phyloP scores from a whole-genome alignment of 768 basidiomycete species.

The Candolleomyces eurysporus region DNA sequence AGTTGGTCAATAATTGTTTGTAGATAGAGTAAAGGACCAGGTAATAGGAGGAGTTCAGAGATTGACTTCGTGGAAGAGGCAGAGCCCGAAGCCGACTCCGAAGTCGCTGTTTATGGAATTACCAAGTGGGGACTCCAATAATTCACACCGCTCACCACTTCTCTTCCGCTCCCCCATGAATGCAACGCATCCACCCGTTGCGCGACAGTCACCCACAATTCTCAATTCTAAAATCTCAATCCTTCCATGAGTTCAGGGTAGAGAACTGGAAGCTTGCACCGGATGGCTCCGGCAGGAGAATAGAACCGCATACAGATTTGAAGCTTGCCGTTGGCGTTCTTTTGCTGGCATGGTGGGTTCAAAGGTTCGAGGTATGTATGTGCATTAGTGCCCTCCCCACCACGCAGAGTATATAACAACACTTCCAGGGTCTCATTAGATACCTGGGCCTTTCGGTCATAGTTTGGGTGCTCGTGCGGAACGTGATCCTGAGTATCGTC shows the following conservation, averaged over 20 bases:
- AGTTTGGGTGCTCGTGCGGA: not conserved
- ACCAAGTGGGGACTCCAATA: too few species aligned
- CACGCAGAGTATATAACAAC: not conserved
- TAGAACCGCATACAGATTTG: constrained; percentile 12
- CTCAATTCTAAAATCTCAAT: constrained; percentile 40
- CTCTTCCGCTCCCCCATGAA: constrained; percentile 6
- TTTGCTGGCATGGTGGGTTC: not conserved
- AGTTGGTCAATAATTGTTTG: not conserved
- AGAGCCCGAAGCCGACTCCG: too few species aligned
- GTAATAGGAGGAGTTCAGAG: not conserved
- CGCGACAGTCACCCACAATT: constrained; percentile 48
- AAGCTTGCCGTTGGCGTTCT: not conserved
- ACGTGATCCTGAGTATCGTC: not conserved
- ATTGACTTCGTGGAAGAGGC: not conserved
- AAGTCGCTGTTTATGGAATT: too few species aligned
- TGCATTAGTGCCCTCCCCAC: too few species aligned
- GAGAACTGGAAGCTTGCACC: constrained; percentile 40
- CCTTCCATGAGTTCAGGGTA: constrained; percentile 59
- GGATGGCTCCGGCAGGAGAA: constrained; percentile 23
- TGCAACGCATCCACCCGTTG: constrained; percentile 28
- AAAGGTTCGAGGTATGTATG: not conserved
- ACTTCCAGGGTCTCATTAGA: not conserved
- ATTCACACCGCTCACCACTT: not conserved
- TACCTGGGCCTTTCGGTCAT: not conserved
- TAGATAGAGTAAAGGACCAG: too few species aligned